A percentile compares a stretch with the other conserved stretches of the same genome.
phyloP scores from a whole-genome alignment of 2,329 filamentous ascomycete species.

The Ophiosphaerella narmari region DNA sequence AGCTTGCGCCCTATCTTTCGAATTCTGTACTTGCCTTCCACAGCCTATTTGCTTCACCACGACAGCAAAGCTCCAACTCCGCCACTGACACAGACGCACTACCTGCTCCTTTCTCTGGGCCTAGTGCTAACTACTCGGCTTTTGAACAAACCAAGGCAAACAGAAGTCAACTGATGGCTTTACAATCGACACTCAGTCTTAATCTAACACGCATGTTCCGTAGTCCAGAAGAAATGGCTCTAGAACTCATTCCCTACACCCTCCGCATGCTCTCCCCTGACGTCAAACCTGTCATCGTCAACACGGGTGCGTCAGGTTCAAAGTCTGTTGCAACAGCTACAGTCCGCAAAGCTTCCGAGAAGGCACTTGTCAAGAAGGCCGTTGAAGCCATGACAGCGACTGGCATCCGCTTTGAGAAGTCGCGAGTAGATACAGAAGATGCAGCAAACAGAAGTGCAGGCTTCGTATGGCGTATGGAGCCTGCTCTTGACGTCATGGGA shows the following conservation, averaged over 20 bases:
- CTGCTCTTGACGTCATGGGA: conserved; percentile 79
- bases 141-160: conserved; percentile 81
- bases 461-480: conserved; percentile 94
- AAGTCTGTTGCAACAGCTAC: conserved; percentile 67
- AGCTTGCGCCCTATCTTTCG: conserved; percentile 83
- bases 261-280: conserved; percentile 83
- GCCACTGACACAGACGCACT: conserved; percentile 45
- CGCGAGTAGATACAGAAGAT: conserved; percentile 74
- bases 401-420: conserved; percentile 79
- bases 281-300: conserved; percentile 86
- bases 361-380: conserved; percentile 76
- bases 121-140: conserved; percentile 79
- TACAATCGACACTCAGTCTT: conserved; percentile 74
- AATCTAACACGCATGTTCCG: conserved; percentile 77
- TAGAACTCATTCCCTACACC: conserved; percentile 83
- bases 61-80: conserved; percentile 50
- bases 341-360: conserved; percentile 85
- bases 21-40: conserved; percentile 90
- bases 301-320: conserved; percentile 54
- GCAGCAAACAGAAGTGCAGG: conserved; percentile 55
- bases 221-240: conserved; percentile 75
- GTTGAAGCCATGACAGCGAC: conserved; percentile 83
- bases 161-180: conserved; percentile 70
- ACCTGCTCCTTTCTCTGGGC: conserved; percentile 76
- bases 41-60: conserved; percentile 77